Evolutionary conservation across 2,329 filamentous ascomycete genomes (phyloP), one percentile per base, ranked within the genome.

Genomic region (Cercospora sp.): DNA sequence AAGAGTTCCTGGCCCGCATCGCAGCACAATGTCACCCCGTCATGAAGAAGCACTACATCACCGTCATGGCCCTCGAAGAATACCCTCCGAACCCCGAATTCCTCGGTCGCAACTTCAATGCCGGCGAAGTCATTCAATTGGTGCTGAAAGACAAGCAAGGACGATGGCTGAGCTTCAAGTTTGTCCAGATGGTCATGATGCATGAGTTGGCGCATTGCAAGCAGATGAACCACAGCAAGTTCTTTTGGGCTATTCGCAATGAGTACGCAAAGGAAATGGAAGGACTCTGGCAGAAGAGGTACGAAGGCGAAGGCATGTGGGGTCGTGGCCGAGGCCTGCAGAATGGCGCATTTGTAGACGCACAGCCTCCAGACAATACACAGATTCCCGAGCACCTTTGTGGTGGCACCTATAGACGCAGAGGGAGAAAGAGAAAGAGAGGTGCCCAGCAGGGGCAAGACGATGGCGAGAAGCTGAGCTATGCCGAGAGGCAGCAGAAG

Each of bases 131-230:
- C 40, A 88, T 97, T 61, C 92, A 97, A 80, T 85, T 97, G 1
- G 93, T 97, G 1, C 85, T 97, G 28, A 90, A 90, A 73, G 88
- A 91, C 0, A 85, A 87, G 28, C 68, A 85, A 82, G 84, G 83
- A 7, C 73, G 78, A 67, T 97, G 93, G 93, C 82, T 97, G 24
- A 91, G 91, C 0, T 93, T 95, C 76, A 84, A 88, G 69, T 93
- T 93, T 76, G 91, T 97, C 16, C 91, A 95, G 80, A 94, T 95
- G 91, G 92, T 96, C 72, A 96, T 97, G 93, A 94, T 96, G 88
- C 93, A 97, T 78, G 92, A 95, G 76, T 83, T 96, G 32, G 92
- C 92, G 3, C 92, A 96, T 79, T 94, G 91, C 84, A 91, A 92
- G 79, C 90, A 97, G 77, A 97, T 97, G 93, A 96, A 97, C 78